These are phyloP conservation scores for Xylaria sp. DNA, from an alignment of 2,329 filamentous ascomycete species.

Conservation along the genomic window DNA sequence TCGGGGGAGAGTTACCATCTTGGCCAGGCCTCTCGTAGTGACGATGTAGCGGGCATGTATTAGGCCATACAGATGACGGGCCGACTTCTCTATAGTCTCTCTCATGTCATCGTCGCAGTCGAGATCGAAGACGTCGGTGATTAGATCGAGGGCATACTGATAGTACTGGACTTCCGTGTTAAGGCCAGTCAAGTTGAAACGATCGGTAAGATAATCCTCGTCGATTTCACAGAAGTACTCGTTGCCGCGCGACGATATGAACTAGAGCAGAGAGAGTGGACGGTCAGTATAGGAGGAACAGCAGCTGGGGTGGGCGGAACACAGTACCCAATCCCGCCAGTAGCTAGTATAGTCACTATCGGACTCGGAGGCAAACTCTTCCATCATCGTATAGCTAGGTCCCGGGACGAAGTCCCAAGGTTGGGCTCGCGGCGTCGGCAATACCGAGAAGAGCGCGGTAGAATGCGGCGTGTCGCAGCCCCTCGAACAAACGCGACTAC, in stretches of 20 bases:
- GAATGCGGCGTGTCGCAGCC: background rate
- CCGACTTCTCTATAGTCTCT: constrained; percentile 97
- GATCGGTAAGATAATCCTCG: constrained; percentile 96
- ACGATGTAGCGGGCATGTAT: constrained; percentile 97
- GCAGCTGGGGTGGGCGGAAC: background rate
- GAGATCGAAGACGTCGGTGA: constrained; percentile 97
- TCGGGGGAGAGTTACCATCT: constrained; percentile 73
- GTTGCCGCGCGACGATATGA: constrained; percentile 96
- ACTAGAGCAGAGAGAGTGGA: constrained; percentile 60
- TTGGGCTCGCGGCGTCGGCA: background rate
- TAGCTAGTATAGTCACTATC: constrained; percentile 99
- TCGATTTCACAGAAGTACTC: constrained; percentile 99
- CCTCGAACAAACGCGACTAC: background rate
- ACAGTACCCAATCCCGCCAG: constrained; percentile 91
- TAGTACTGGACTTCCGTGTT: constrained; percentile 99
- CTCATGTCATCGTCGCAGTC: constrained; percentile 99
- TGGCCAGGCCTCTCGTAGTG: constrained; percentile 88
- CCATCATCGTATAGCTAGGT: constrained; percentile 64
- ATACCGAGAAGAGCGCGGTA: background rate
- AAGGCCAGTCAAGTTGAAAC: constrained; percentile 96
- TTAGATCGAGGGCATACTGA: constrained; percentile 95
- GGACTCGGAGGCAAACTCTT: constrained; percentile 96
- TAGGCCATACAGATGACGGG: constrained; percentile 91
- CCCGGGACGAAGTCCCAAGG: background rate
- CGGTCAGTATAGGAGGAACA: constrained; percentile 30